phyloP scores from a whole-genome alignment of 176 grass and related monocot species.

The Raddia guianensis region DNA sequence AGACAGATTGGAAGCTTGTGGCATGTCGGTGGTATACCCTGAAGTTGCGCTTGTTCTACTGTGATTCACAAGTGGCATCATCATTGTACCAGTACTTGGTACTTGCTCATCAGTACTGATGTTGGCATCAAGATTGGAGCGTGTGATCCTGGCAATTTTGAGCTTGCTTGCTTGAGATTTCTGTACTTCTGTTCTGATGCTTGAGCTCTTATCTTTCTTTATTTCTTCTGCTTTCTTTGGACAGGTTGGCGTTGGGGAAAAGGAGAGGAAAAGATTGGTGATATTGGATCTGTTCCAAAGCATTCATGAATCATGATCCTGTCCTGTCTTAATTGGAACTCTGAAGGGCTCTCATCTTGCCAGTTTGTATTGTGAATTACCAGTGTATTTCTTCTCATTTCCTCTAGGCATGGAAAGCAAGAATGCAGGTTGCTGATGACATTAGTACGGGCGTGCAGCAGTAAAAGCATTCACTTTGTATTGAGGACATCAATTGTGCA shows the following conservation, averaged over 20 bases:
- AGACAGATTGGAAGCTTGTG: slow-evolving; percentile 15
- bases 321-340: background rate
- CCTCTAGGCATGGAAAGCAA: background rate
- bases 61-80: slow-evolving; percentile 14
- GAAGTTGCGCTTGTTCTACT: slow-evolving; percentile 25
- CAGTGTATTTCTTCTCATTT: background rate
- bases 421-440: background rate
- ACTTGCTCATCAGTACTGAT: slow-evolving; percentile 20
- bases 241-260: background rate
- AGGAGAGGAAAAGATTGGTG: background rate
- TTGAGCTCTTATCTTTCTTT: background rate
- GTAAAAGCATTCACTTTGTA: slow-evolving; percentile 6
- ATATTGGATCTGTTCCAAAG: slow-evolving; percentile 9
- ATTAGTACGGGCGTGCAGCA: no score
- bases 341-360: no score
- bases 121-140: slow-evolving; percentile 34
- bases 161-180: slow-evolving; percentile 17
- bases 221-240: background rate
- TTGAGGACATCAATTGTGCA: background rate
- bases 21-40: slow-evolving; percentile 37
- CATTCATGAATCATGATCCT: slow-evolving; percentile 17
- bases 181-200: background rate
- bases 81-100: slow-evolving; percentile 1
- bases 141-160: slow-evolving; percentile 21
- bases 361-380: background rate